Conservation (phyloP, 441 rosid species). For the Corymbia citriodora region DNA sequence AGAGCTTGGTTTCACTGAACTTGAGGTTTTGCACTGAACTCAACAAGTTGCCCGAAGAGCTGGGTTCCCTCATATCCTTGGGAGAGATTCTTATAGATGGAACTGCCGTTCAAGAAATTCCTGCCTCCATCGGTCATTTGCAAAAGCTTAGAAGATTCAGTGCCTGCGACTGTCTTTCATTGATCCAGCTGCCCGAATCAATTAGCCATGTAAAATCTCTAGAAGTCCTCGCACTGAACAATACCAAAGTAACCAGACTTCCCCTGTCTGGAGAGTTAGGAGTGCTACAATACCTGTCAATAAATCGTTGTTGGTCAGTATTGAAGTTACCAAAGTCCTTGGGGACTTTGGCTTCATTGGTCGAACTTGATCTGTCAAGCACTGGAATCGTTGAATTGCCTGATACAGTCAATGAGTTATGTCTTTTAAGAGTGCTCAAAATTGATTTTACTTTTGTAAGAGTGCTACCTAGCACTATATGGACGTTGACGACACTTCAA, state of each 20-base stretch:
- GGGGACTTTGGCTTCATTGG: background rate
- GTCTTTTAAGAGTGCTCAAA: background rate
- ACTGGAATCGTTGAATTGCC: background rate
- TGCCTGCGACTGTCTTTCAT: background rate
- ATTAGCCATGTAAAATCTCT: background rate
- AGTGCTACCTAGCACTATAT: background rate
- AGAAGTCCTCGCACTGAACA: background rate
- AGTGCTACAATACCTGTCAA: rapidly evolving
- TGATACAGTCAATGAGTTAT: rapidly evolving
- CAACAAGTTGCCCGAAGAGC: background rate
- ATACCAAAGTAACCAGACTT: background rate
- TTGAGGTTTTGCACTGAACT: constrained; percentile 1
- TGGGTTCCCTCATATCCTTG: background rate
- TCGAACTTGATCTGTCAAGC: background rate
- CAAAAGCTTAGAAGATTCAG: background rate
- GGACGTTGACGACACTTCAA: background rate
- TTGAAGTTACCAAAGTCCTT: background rate
- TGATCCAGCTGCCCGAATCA: background rate
- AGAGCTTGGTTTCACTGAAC: background rate
- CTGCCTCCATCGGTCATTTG: background rate
- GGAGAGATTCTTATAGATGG: background rate
- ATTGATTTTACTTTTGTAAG: background rate
- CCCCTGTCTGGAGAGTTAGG: background rate
- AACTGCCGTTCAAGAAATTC: background rate
- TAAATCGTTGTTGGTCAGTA: background rate